Conservation (phyloP, 179 eudicot genomes). For the Beta corolliflora region DNA sequence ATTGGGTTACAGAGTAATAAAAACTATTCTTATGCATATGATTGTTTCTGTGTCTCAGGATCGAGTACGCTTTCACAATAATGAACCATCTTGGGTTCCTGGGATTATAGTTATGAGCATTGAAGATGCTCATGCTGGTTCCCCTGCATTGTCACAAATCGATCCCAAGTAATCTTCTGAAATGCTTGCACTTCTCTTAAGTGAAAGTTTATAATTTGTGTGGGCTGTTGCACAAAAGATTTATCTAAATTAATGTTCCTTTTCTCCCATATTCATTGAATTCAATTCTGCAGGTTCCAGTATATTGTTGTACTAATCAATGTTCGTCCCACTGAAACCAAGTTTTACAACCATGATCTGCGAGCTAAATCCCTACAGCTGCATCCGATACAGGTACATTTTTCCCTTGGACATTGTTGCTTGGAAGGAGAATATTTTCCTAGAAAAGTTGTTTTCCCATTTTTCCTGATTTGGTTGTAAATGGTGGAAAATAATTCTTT, state of each 20-base stretch:
- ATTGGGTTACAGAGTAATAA: neutral
- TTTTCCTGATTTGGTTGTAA: neutral
- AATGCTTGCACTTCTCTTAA: conserved; percentile 3
- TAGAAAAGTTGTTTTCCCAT: neutral
- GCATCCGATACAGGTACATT: conserved; percentile 82
- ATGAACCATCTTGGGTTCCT: conserved; percentile 74
- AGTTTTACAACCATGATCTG: conserved; percentile 50
- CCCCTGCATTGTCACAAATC: conserved; percentile 62
- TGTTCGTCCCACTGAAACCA: conserved; percentile 54
- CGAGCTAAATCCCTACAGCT: conserved; percentile 54
- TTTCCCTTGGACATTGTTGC: too few species aligned
- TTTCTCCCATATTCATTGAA: neutral
- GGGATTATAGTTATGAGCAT: conserved; percentile 94
- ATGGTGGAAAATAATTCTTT: too few species aligned
- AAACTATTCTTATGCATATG: neutral
- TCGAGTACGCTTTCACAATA: conserved; percentile 78
- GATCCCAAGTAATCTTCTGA: conserved; percentile 64
- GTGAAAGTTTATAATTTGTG: neutral
- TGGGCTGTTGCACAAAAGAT: neutral
- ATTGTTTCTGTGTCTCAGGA: conserved; percentile 46
- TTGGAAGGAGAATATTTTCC: too few species aligned
- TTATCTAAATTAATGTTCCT: neutral
- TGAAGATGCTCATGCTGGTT: conserved; percentile 79
- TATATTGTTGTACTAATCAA: conserved; percentile 67
- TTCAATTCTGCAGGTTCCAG: conserved; percentile 55